Evolutionary conservation across 1,284 basidiomycete species (phyloP), one percentile per base, ranked within the genome.

Genomic region (Taiwanofungus camphoratus): DNA sequence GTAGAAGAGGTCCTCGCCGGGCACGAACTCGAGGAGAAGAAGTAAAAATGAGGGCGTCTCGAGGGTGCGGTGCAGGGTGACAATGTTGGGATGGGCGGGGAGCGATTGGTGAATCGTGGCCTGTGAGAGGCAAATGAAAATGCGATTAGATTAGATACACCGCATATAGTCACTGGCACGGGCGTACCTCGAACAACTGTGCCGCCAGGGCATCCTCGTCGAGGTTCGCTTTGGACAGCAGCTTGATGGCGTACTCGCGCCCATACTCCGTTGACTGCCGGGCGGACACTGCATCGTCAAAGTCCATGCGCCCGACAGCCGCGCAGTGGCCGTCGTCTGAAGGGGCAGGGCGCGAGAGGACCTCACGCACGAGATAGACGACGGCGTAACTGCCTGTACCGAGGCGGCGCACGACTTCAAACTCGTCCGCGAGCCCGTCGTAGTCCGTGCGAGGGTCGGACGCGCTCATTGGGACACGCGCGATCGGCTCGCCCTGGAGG

Each of bases 31-130:
- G 52, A 92, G 74, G 33, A 92, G 71, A 36, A 92, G 74, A 53
- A 92, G 80, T 1, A 92, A 73, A 80, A 83, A 91, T 41, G 83
- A 78, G 3, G 74, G 70, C 2, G 87, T 91, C 62, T 92, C 88
- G 51, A 86, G 76, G 3, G 93, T 93, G 55, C 91, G 83, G 64
- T 97, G 85, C 21, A 99, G 79, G 15, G 94, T 94, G 54, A 96
- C 95, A 54, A 99, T 95, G 70, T 97, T 96, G 35, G 87, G 78
- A 62, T 99, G 95, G 9, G 83, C 70, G 23, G 86, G 88, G 33
- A 99, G 77, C 21, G 90, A 93, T 62, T 97, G 92, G 64, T 99
- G 95, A 49, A 99, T 91, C 35, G 83, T 91, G 36, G 93, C 93
- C 79, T 89, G 56, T 20, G 9, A 13, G n/a, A 2, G 23, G 12